phyloP scores from a whole-genome alignment of 176 grass and related monocot species.

The Raddia guianensis region DNA sequence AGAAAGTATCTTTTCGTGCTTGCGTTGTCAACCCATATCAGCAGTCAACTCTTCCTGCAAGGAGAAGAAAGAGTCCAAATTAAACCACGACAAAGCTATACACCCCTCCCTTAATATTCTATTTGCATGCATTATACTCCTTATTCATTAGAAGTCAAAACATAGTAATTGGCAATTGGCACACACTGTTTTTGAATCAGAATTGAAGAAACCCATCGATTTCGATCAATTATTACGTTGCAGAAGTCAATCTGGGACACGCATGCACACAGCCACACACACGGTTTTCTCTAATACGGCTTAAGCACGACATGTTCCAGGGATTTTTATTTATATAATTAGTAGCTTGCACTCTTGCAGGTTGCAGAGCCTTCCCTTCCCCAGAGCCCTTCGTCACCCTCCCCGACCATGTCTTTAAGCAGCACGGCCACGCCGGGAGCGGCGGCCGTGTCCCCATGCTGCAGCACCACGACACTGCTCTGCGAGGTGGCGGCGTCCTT shows the following conservation, averaged over 20 bases:
- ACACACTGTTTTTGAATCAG: no score
- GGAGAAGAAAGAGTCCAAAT: background rate
- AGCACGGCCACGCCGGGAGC: background rate
- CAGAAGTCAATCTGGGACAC: no score
- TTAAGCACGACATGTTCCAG: background rate
- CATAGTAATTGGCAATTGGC: no score
- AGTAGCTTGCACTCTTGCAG: no score
- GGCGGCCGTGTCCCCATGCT: constrained; percentile 20
- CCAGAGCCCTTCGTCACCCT: background rate
- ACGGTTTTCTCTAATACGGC: background rate
- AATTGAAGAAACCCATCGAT: no score
- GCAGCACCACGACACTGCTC: constrained; percentile 43
- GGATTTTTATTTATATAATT: background rate
- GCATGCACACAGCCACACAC: no score
- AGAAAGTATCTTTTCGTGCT: background rate
- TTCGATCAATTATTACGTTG: no score
- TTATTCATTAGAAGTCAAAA: background rate
- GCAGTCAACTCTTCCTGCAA: background rate
- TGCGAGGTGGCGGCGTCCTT: constrained; percentile 45
- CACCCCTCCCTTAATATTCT: background rate
- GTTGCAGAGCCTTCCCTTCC: no score
- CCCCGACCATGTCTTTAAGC: constrained; percentile 39
- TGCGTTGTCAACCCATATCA: background rate
- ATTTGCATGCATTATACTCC: background rate
- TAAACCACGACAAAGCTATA: background rate